Conservation (phyloP, 2,329 filamentous ascomycete species). For the Aspergillus phoenicis region DNA sequence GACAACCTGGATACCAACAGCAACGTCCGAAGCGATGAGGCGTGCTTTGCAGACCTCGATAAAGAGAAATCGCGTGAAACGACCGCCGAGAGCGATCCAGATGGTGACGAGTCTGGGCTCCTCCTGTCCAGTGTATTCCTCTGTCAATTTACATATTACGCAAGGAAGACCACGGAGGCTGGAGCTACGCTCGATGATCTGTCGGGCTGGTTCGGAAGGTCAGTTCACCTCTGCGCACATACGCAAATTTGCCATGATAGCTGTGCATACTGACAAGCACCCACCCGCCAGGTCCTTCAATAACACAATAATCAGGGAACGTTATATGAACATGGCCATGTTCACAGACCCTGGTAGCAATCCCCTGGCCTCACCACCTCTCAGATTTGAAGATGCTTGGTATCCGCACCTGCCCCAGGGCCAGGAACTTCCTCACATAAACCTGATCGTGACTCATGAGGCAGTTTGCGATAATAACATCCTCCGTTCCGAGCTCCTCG, state of each 20-base stretch:
- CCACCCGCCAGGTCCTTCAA: neutral
- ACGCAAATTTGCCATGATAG: neutral
- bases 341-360: neutral
- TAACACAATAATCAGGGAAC: neutral
- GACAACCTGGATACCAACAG: neutral
- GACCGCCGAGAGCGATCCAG: neutral
- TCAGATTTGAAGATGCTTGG: neutral
- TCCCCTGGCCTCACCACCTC: neutral
- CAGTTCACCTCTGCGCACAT: neutral
- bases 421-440: neutral
- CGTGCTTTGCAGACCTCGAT: no score
- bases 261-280: neutral
- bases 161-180: neutral
- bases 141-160: neutral
- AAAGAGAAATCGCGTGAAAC: no score
- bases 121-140: neutral
- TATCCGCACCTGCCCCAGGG: neutral
- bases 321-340: neutral
- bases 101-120: neutral
- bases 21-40: no score
- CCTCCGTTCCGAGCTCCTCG: neutral
- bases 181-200: neutral
- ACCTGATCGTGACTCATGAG: neutral
- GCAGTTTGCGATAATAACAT: neutral
- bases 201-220: neutral